Base-by-base conservation (phyloP, 306 rosid genomes). In the Prinsepia uniflora region DNA sequence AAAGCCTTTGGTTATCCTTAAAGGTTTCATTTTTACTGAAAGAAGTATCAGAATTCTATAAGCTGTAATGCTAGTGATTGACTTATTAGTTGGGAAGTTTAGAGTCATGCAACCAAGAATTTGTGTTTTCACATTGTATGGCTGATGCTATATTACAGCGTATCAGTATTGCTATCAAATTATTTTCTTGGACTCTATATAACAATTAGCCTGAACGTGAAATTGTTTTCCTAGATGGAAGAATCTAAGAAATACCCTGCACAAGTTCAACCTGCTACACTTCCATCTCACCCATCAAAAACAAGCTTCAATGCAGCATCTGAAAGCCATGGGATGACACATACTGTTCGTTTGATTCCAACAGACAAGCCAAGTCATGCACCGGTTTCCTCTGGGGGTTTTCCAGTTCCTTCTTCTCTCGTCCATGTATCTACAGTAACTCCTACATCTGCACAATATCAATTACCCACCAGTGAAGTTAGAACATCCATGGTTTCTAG, bases 181-280 rank as follows among this genome's bases (percentile, higher is more conserved):
- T 39, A 12, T 34, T 10, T 45, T 49, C 30, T 65, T 14, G 19
- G 71, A 19, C 20, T 68, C 20, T 57, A 42, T 6, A 60, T 54
- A 54, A 50, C 19, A 8, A 6, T 6, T 40, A 17, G 34, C 18
- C 7, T 71, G 59, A 17, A 45, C 14, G 17, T 53, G 1, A 63
- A 50, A 45, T 71, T 71, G 52, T 65, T 70, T 80, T 75, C 63
- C 60, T 79, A 94, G 98, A 90, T 94, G 92, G 97, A 94, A 77
- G 98, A 94, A 74, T 65, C 96, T 62, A 94, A 83, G 87, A 91
- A 89, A 70, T 82, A 72, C 71, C n/a, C 84, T 41, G 83, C 96
- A 65, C 89, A 82, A 54, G 83, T 94, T 61, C 89, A 84, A 58
- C 78, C 92, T 58, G 56, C 91, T 42, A 63, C 97, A 6, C 76